Conservation (phyloP, 768 basidiomycete genomes). For the Russula compacta region DNA sequence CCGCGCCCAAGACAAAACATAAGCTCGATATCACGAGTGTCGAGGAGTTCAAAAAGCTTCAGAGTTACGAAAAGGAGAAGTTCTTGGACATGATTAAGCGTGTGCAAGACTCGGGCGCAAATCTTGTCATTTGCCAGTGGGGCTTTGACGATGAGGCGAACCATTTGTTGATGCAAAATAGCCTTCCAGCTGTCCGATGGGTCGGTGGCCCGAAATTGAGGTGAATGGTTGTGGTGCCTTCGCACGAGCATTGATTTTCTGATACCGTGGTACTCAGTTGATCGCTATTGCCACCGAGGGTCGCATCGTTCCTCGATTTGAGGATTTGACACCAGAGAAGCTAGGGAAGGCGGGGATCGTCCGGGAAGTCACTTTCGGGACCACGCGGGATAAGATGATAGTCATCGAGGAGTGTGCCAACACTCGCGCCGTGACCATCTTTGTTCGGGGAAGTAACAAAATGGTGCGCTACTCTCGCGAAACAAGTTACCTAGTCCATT, state of each 20-base stretch:
- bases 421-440: slow-evolving; percentile 90
- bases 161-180: slow-evolving; percentile 95
- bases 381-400: slow-evolving; percentile 98
- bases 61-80: slow-evolving; percentile 93
- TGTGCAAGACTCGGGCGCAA: slow-evolving; percentile 95
- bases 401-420: slow-evolving; percentile 99
- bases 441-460: slow-evolving; percentile 96
- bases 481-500: neutral
- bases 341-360: slow-evolving; percentile 91
- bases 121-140: slow-evolving; percentile 99
- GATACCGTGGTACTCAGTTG: slow-evolving; percentile 41
- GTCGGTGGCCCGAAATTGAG: slow-evolving; percentile 99
- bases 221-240: slow-evolving; percentile 31
- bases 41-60: slow-evolving; percentile 92
- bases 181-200: slow-evolving; percentile 95
- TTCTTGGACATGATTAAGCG: slow-evolving; percentile 94
- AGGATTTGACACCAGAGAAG: slow-evolving; percentile 86
- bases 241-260: neutral
- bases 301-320: slow-evolving; percentile 95
- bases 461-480: slow-evolving; percentile 53
- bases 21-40: slow-evolving; percentile 95
- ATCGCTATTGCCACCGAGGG: slow-evolving; percentile 98
- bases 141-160: slow-evolving; percentile 99
- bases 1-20: slow-evolving; percentile 98
- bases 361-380: slow-evolving; percentile 91